A percentile compares a stretch with the other conserved stretches of the same genome.
These are phyloP conservation scores for Ustilago vetiveriae DNA, from an alignment of 1,284 basidiomycete species.

Conservation along the genomic window DNA sequence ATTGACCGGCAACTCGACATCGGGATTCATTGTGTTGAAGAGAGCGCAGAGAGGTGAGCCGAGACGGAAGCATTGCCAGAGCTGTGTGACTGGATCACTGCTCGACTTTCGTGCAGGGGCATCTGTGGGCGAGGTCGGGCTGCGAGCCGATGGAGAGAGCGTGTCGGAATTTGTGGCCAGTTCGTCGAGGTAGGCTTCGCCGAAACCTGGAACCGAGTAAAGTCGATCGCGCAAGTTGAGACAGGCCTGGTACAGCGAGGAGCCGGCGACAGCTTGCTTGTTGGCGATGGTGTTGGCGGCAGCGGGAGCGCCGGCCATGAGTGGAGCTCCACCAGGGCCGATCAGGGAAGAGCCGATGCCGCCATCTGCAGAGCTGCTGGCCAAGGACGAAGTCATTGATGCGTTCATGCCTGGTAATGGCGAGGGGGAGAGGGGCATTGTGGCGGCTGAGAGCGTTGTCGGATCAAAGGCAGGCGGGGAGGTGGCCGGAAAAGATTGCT, in stretches of 20 bases:
- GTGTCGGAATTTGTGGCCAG: slow-evolving; percentile 18
- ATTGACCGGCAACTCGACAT: slow-evolving; percentile 71
- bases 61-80: slow-evolving; percentile 91
- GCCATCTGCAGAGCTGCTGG: slow-evolving; percentile 46
- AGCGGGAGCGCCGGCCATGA: slow-evolving; percentile 55
- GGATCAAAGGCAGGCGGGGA: slow-evolving; percentile 39
- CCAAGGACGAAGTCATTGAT: slow-evolving; percentile 13
- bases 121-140: slow-evolving; percentile 29
- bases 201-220: slow-evolving; percentile 68
- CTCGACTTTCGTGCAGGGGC: slow-evolving; percentile 11
- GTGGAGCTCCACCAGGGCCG: slow-evolving; percentile 49
- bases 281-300: slow-evolving; percentile 62
- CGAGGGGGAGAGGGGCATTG: slow-evolving; percentile 34
- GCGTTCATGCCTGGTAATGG: slow-evolving; percentile 30
- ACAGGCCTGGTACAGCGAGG: slow-evolving; percentile 68
- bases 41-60: slow-evolving; percentile 94
- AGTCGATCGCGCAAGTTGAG: slow-evolving; percentile 66
- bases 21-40: slow-evolving; percentile 84
- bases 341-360: slow-evolving; percentile 53
- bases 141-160: slow-evolving; percentile 13
- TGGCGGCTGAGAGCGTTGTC: slow-evolving; percentile 22
- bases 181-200: slow-evolving; percentile 54
- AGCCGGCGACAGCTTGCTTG: slow-evolving; percentile 59
- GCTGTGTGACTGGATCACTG: slow-evolving; percentile 77
- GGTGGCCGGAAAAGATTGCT: slow-evolving; percentile 39